phyloP scores from a whole-genome alignment of 1,284 basidiomycete genomes.

The Ceratobasidium sp. region DNA sequence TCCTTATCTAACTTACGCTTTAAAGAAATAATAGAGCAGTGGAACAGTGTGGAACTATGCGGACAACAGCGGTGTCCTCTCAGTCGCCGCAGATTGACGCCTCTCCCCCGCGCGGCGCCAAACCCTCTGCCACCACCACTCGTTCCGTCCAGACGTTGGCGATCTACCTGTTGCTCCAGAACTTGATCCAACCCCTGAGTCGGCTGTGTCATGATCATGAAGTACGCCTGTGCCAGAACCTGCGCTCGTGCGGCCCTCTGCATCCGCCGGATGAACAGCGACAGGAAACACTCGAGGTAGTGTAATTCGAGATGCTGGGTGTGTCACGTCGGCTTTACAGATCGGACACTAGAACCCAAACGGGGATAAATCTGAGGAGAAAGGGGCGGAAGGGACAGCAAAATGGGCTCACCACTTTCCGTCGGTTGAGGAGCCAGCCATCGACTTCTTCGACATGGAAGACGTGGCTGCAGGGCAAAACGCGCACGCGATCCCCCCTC shows the following conservation, averaged over 20 bases:
- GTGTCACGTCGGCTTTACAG: slow-evolving; percentile 56
- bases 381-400: neutral
- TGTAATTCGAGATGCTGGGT: slow-evolving; percentile 21
- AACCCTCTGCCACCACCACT: slow-evolving; percentile 36
- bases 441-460: slow-evolving; percentile 56
- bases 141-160: neutral
- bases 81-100: slow-evolving; percentile 13
- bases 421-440: slow-evolving; percentile 58
- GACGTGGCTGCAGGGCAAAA: slow-evolving; percentile 60
- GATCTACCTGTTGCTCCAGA: neutral
- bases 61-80: slow-evolving; percentile 40
- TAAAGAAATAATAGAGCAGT: neutral
- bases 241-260: slow-evolving; percentile 11
- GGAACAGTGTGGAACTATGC: slow-evolving; percentile 7
- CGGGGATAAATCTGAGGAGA: neutral
- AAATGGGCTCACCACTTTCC: slow-evolving; percentile 54
- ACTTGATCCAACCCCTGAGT: slow-evolving; percentile 14
- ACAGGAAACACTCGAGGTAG: slow-evolving; percentile 14
- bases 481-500: slow-evolving; percentile 56
- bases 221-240: slow-evolving; percentile 14
- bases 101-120: slow-evolving; percentile 5
- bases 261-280: slow-evolving; percentile 12
- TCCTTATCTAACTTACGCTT: slow-evolving; percentile 23
- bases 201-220: neutral
- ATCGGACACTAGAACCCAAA: slow-evolving; percentile 53